Evolutionary conservation across 2,329 filamentous ascomycete species (phyloP), one percentile per base, ranked within the genome.

Genomic region (Cladobotryum mycophilum): DNA sequence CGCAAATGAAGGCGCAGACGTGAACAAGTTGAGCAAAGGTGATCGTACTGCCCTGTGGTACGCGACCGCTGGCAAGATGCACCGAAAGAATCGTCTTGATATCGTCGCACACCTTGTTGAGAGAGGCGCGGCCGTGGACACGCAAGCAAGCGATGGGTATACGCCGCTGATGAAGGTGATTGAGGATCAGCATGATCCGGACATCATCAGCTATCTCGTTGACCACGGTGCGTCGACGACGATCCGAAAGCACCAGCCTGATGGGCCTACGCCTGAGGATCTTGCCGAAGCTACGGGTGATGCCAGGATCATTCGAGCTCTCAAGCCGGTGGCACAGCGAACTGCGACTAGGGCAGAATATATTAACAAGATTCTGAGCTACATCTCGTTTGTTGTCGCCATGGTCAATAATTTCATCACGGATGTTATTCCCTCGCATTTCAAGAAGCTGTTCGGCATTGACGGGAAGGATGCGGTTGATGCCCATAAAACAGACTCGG

Each of bases 151-250:
- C 4, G 45, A 52, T 30, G 45, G 49, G 8, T 22, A 38, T 2
- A 52, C 45, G 3, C 37, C 49, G 1, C 20, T 52, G 22, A 45
- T 48, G 34, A 52, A 45, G 36, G 17, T 48, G 11, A 45, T 52
- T 14, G 49, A 30, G 20, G 25, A 52, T 22, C 40, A 45, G n/a
- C 49, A 35, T 2, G 49, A 48, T 5, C 34, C 45, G 6, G 41
- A 38, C 11, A 46, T 40, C 34, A 44, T 52, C 15, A 41, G 30
- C 15, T 36, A 43, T 13, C 35, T 52, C 8, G 41, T 22, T 3
- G 5, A 48, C 5, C 36, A 33, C 14, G 35, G 35, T 8, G 45
- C 49, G 3, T 41, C 41, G 14, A 48, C 41, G 2, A 33, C 15
- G 2, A 14, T 36, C 22, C 34, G 25, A 13, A 38, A 47, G 33